Evolutionary conservation across 192 early-diverging fungal species (phyloP).

Genomic region (Dissophora ornata): DNA sequence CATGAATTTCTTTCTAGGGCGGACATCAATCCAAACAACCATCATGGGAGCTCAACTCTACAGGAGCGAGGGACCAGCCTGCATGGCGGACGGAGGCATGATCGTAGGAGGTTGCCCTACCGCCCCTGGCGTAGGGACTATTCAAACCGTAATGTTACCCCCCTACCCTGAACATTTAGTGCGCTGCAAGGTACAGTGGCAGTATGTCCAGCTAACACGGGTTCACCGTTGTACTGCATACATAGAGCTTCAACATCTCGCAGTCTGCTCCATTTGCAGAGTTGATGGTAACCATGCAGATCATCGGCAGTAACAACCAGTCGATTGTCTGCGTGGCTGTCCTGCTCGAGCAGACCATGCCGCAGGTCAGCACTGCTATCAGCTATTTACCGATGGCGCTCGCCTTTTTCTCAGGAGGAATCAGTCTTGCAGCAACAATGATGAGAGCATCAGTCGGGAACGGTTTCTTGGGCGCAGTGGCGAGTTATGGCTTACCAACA

Average conservation of each 20-base stretch:
- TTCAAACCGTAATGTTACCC: conserved; percentile 49
- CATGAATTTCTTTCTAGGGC: conserved; percentile 19
- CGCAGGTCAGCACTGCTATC: conserved; percentile 19
- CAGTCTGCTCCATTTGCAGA: conserved; percentile 48
- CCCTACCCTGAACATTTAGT: no score
- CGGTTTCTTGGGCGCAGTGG: conserved; percentile 38
- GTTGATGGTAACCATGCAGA: conserved; percentile 35
- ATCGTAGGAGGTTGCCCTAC: conserved; percentile 41
- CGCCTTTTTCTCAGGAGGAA: conserved; percentile 23
- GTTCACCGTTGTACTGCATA: no score
- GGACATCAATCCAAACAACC: conserved; percentile 44
- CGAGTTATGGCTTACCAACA: conserved; percentile 37
- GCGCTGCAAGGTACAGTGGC: no score
- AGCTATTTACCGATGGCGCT: conserved; percentile 44
- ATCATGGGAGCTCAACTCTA: conserved; percentile 51
- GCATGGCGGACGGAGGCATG: conserved; percentile 30
- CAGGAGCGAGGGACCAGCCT: conserved; percentile 50
- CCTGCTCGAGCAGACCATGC: conserved; percentile 35
- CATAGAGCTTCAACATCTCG: conserved; percentile 37
- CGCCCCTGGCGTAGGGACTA: conserved; percentile 22
- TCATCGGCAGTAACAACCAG: conserved; percentile 39
- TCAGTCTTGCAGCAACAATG: conserved; percentile 27
- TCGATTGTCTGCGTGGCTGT: conserved; percentile 48
- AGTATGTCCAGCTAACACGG: no score
- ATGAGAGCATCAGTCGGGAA: conserved; percentile 47